phyloP scores from a whole-genome alignment of 352 stramenopile species.

The Pythium utonaiense region DNA sequence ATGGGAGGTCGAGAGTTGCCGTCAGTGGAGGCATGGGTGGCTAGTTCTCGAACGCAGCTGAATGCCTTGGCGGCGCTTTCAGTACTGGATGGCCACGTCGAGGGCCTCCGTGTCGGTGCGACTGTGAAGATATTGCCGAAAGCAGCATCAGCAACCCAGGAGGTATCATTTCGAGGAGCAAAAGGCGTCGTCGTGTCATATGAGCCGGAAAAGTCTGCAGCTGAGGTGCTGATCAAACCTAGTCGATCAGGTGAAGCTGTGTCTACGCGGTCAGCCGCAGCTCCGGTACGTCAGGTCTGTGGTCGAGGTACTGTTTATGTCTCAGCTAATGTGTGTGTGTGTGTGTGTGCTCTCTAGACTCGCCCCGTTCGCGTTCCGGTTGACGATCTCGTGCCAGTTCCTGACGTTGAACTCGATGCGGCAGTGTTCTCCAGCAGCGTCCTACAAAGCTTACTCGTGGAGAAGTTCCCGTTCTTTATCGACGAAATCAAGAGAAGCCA shows the following conservation, averaged over 20 bases:
- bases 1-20: conserved; percentile 51
- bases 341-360: conserved; percentile 33
- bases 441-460: conserved; percentile 58
- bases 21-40: conserved; percentile 47
- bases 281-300: conserved; percentile 29
- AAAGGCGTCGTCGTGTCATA: conserved; percentile 74
- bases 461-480: conserved; percentile 76
- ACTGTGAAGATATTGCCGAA: conserved; percentile 84
- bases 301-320: too few species aligned
- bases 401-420: conserved; percentile 69
- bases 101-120: conserved; percentile 71
- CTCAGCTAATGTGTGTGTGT: background rate
- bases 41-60: conserved; percentile 47
- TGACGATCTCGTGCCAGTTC: conserved; percentile 73
- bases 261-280: conserved; percentile 7
- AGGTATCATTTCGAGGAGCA: conserved; percentile 71
- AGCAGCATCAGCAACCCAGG: conserved; percentile 61
- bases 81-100: conserved; percentile 81
- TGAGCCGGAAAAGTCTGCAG: conserved; percentile 76
- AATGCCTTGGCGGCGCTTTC: conserved; percentile 74
- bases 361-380: conserved; percentile 78
- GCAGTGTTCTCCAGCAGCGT: conserved; percentile 69
- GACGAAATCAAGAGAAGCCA: conserved; percentile 76
- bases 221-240: conserved; percentile 64
- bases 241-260: conserved; percentile 37